phyloP scores from a whole-genome alignment of 2,329 filamentous ascomycete genomes.

The Dactylellina haptotyla region DNA sequence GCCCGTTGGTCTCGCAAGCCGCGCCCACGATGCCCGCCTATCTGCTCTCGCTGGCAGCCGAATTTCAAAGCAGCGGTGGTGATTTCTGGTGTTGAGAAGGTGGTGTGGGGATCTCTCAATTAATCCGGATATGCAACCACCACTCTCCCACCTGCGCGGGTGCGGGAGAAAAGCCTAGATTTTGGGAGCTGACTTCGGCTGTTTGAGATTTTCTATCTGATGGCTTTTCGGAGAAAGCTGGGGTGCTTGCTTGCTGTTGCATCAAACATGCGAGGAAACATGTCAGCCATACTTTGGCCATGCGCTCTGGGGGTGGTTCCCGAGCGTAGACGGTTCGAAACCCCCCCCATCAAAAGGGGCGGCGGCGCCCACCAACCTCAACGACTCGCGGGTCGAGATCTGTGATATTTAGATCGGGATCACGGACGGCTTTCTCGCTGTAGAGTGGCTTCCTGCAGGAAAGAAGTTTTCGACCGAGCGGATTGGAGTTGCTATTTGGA shows the following conservation, averaged over 20 bases:
- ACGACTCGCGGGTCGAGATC: no score
- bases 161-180: conserved; percentile 54
- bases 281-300: not conserved
- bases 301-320: not conserved
- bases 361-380: no score
- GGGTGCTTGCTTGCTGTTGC: not conserved
- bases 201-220: conserved; percentile 38
- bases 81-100: conserved; percentile 2
- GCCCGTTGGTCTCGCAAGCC: no score
- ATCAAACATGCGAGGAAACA: conserved; percentile 10
- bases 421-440: not conserved
- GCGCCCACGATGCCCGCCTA: no score
- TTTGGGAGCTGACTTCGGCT: conserved; percentile 37
- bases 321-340: conserved; percentile 7
- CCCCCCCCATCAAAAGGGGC: conserved; percentile 20
- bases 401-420: no score
- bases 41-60: not conserved
- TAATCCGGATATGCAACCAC: conserved; percentile 53
- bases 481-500: not conserved
- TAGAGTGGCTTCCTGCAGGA: no score
- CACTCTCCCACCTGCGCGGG: conserved; percentile 52
- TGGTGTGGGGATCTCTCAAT: conserved; percentile 52
- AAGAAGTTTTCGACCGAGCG: not conserved
- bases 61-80: not conserved
- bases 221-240: not conserved